These are phyloP conservation scores for Cystobasidiaceae sp. DNA, from an alignment of 1,284 basidiomycete species.

Conservation along the genomic window DNA sequence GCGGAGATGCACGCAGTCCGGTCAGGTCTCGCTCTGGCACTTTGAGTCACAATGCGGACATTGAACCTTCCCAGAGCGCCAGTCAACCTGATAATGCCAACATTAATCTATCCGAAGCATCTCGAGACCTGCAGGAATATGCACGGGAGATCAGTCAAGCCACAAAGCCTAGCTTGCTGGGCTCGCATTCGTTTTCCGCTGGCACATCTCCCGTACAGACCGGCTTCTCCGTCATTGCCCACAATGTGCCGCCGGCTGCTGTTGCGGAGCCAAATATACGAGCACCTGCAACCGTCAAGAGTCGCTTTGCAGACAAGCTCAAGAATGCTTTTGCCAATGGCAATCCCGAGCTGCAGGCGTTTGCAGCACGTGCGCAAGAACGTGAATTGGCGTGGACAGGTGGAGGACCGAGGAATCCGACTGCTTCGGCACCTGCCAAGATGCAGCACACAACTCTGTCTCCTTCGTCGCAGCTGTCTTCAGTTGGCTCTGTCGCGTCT, in stretches of 20 bases:
- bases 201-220: neutral
- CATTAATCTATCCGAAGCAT: slow-evolving; percentile 5
- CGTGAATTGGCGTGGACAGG: slow-evolving; percentile 31
- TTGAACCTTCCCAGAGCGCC: neutral
- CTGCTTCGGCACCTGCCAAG: slow-evolving; percentile 40
- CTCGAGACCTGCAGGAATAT: slow-evolving; percentile 8
- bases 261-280: neutral
- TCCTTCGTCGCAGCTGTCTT: slow-evolving; percentile 20
- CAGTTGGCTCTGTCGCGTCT: slow-evolving; percentile 29
- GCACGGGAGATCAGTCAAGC: slow-evolving; percentile 31
- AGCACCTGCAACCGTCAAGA: neutral
- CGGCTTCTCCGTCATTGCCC: neutral
- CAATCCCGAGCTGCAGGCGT: slow-evolving; percentile 41
- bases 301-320: slow-evolving; percentile 38
- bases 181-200: neutral
- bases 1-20: neutral
- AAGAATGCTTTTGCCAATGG: slow-evolving; percentile 41
- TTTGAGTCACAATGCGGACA: neutral
- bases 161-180: neutral
- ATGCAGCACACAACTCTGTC: slow-evolving; percentile 34
- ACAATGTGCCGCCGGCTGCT: neutral
- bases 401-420: slow-evolving; percentile 34
- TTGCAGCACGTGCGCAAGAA: slow-evolving; percentile 39
- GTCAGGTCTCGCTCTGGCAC: neutral
- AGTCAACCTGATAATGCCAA: neutral